phyloP scores from a whole-genome alignment of 2,329 filamentous ascomycete genomes.

The Aureobasidium sp. region DNA sequence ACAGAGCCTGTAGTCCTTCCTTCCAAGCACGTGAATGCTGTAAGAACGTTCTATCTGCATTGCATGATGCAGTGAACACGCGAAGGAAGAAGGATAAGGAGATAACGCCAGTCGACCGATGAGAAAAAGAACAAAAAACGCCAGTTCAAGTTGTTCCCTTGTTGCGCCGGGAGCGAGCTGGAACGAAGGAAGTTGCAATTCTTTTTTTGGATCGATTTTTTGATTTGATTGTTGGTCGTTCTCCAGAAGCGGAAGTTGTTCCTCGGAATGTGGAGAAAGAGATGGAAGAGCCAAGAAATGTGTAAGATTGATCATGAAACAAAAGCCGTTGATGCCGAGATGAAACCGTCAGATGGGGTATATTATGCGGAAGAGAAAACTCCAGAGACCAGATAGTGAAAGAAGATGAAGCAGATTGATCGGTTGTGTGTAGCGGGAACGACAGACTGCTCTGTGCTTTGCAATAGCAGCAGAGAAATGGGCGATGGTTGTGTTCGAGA shows the following conservation, averaged over 20 bases:
- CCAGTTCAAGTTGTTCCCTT: not conserved
- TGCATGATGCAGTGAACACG: slow-evolving; percentile 2
- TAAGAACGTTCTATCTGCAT: slow-evolving; percentile 7
- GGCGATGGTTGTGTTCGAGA: not conserved
- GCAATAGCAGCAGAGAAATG: not conserved
- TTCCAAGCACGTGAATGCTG: slow-evolving; percentile 1
- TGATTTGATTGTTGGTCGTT: not conserved
- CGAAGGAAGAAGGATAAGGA: slow-evolving; percentile 5
- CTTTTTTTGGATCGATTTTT: slow-evolving; percentile 4
- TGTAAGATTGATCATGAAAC: slow-evolving; percentile 12
- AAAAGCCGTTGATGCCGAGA: slow-evolving; percentile 15
- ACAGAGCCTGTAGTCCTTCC: not conserved
- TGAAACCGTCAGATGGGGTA: slow-evolving; percentile 14
- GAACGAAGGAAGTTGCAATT: not conserved
- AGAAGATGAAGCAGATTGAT: not conserved
- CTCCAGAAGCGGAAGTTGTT: slow-evolving; percentile 2
- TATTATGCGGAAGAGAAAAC: slow-evolving; percentile 12
- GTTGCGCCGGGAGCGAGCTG: not conserved
- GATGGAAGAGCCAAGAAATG: not conserved
- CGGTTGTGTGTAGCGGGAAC: not conserved
- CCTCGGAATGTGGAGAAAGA: slow-evolving; percentile 9
- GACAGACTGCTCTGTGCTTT: not conserved
- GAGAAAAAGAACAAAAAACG: not conserved
- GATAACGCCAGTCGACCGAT: slow-evolving; percentile 5
- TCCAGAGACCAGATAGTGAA: slow-evolving; percentile 8